Evolutionary conservation across 768 basidiomycete species (phyloP).

Genomic region (Mycena polygramma): DNA sequence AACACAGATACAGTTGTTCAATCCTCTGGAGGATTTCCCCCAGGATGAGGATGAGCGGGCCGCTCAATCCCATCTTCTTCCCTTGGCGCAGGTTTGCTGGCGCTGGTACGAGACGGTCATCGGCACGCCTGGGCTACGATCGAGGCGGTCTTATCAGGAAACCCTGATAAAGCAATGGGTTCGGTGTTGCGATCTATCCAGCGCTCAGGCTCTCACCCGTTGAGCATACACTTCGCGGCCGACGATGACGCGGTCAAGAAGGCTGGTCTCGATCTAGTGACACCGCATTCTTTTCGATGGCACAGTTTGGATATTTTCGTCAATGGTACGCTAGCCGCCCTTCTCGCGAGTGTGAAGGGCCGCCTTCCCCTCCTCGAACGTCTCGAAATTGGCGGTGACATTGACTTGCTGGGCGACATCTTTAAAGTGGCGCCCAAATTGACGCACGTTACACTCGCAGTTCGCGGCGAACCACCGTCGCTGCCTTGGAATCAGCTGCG

Average conservation of each 20-base stretch:
- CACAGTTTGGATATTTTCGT: too few species aligned
- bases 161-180: too few species aligned
- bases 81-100: background rate
- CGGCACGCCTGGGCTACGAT: conserved; percentile 1
- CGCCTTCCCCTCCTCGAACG: background rate
- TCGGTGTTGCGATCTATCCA: too few species aligned
- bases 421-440: background rate
- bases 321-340: too few species aligned
- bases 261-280: too few species aligned
- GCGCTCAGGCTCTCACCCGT: too few species aligned
- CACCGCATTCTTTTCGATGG: too few species aligned
- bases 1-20: too few species aligned
- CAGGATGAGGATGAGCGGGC: background rate
- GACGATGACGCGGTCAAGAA: too few species aligned
- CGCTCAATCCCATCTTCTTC: background rate
- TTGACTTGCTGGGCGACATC: background rate
- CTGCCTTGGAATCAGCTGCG: conserved; percentile 2
- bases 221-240: too few species aligned
- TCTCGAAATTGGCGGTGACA: background rate
- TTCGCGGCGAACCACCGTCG: background rate
- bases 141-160: background rate
- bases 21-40: too few species aligned
- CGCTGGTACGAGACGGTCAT: background rate
- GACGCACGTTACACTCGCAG: background rate
- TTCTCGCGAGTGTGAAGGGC: background rate